Conservation (phyloP, 495 filamentous ascomycete species). For the Neurospora sp. region DNA sequence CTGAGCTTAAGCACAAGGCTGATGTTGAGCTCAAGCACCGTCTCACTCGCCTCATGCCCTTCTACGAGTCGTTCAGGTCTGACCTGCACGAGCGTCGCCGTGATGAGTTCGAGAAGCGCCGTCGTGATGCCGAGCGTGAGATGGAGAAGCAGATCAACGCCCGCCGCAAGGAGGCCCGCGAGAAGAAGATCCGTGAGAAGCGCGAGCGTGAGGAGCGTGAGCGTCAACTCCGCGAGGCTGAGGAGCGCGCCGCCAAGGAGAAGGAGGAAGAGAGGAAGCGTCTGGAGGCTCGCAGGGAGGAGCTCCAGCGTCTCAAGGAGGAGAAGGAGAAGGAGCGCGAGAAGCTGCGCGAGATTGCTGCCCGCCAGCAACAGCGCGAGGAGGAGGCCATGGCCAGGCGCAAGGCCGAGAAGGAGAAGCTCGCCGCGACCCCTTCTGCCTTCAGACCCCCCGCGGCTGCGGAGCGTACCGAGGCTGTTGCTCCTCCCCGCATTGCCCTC, state of each 20-base stretch:
- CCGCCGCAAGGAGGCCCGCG: conserved; percentile 72
- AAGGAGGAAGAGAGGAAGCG: conserved; percentile 68
- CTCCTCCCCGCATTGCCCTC: conserved; percentile 21
- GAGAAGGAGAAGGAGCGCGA: conserved; percentile 76
- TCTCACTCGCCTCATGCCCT: conserved; percentile 65
- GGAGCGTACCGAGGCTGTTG: conserved; percentile 26
- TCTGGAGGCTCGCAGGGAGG: conserved; percentile 55
- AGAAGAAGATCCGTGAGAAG: conserved; percentile 64
- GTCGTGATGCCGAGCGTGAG: conserved; percentile 79
- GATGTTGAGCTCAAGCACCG: conserved; percentile 89
- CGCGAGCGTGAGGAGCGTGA: conserved; percentile 75
- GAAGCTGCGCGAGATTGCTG: conserved; percentile 40
- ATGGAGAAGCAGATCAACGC: conserved; percentile 80
- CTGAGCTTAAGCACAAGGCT: conserved; percentile 77
- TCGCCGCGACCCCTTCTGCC: conserved; percentile 14
- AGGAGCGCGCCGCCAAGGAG: conserved; percentile 67
- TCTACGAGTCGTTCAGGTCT: conserved; percentile 72
- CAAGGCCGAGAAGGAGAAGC: conserved; percentile 35
- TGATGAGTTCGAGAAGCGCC: conserved; percentile 90
- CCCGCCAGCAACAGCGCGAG: conserved; percentile 40
- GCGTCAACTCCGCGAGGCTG: conserved; percentile 63
- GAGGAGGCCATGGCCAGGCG: conserved; percentile 45
- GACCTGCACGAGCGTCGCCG: conserved; percentile 75
- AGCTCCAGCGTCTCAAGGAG: conserved; percentile 63
- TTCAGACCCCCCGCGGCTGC: conserved; percentile 27